Conservation (phyloP, 345 rosid species). For the Anacardium occidentale region DNA sequence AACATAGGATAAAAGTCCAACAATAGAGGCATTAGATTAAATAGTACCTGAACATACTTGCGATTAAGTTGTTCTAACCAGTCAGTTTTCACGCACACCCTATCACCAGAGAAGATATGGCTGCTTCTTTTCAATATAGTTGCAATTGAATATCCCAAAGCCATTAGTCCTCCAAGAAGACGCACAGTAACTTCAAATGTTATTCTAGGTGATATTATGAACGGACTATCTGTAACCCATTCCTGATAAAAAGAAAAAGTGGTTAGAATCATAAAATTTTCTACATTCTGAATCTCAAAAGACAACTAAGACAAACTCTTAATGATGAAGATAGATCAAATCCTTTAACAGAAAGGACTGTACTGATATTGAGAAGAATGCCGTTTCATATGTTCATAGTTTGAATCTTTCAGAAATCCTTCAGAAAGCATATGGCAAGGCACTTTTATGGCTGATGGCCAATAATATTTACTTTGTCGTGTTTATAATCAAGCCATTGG, state of each 20-base stretch:
- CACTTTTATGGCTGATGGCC: not conserved
- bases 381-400: not conserved
- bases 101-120: conserved; percentile 71
- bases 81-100: conserved; percentile 80
- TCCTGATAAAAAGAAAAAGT: conserved; percentile 57
- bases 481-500: not conserved
- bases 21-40: conserved; percentile 1
- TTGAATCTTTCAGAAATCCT: not conserved
- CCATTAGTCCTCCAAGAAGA: conserved; percentile 97
- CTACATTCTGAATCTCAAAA: not conserved
- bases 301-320: conserved; percentile 5
- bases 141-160: conserved; percentile 94
- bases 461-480: not conserved
- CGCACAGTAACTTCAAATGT: conserved; percentile 96
- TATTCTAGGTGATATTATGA: conserved; percentile 96
- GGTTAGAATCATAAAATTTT: conserved; percentile 17
- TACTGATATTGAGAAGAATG: not conserved
- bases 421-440: not conserved
- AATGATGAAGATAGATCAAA: not conserved
- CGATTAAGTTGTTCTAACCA: conserved; percentile 98
- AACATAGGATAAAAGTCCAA: not conserved
- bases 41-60: conserved; percentile 79
- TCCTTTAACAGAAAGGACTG: not conserved
- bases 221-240: conserved; percentile 97
- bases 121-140: conserved; percentile 90